Evolutionary conservation across 2,329 filamentous ascomycete species (phyloP), one percentile per base, ranked within the genome.

Genomic region (Sarocladium brachiariae): DNA sequence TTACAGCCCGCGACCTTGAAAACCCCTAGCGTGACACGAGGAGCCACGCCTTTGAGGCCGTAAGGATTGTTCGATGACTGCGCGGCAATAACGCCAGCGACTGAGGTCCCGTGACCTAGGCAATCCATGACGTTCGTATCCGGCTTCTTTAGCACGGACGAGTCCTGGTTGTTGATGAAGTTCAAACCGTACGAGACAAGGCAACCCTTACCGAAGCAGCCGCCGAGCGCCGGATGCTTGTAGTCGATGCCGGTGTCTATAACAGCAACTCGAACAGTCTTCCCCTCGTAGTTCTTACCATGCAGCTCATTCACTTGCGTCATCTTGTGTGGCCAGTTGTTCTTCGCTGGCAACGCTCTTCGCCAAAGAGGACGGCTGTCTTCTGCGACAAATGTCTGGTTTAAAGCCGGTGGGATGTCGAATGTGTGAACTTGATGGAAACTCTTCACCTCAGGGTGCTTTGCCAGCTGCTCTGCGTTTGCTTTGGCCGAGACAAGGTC

Each of bases 31-130:
- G 67, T 76, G 1, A 78, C 80, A 35, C 71, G 76, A 1, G 77
- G 74, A 0, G 78, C 80, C 8, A 73, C 77, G 13, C 80, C 81
- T 14, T 74, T 76, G 57, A 81, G 77, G n/a, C 74, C 74, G 34
- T 72, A 72, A 0, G 67, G 62, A 58, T 81, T 71, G 41, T 64
- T 60, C n/a, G n/a, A n/a, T n/a, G n/a, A n/a, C 60, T 81, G 76
- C 1, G 80, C 81, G 2, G 78, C 81, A 38, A 86, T 74, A 53
- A 80, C 83, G 27, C 83, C 82, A 2, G 80, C 72, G 18, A 82
- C 27, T 7, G 7, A 13, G 27, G 27, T 30, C 27, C 27, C 27
- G 27, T 30, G 27, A 13, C 27, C 27, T 77, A 61, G 81, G 79
- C 43, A 80, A 54, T 76, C 76, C 58, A 77, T 75, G 2, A 80